A percentile compares a stretch with the other conserved stretches of the same genome.
Evolutionary conservation across 371 early-diverging fungal species (phyloP).

Genomic region (Rhizomucor miehei): DNA sequence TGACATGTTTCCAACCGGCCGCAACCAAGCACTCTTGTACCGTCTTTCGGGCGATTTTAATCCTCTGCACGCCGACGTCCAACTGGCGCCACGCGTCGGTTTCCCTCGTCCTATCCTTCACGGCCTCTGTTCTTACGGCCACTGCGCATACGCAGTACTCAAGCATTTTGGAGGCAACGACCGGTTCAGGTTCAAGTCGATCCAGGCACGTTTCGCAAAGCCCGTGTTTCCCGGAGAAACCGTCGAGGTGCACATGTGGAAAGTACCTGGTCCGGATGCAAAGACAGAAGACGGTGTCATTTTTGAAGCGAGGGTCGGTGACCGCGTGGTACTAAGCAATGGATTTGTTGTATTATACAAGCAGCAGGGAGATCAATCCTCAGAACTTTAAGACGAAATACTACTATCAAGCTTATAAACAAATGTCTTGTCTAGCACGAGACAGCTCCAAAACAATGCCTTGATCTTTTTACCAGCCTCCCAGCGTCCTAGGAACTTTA

Average conservation of each 20-base stretch:
- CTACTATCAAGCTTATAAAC: too few relatives aligned
- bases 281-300: slow-evolving; percentile 44
- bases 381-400: too few relatives aligned
- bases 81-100: slow-evolving; percentile 57
- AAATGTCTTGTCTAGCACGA: neutral
- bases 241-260: slow-evolving; percentile 64
- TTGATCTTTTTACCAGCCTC: slow-evolving; percentile 8
- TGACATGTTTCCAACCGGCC: slow-evolving; percentile 35
- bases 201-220: slow-evolving; percentile 63
- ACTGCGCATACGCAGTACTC: slow-evolving; percentile 54
- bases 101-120: slow-evolving; percentile 67
- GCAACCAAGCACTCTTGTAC: slow-evolving; percentile 62
- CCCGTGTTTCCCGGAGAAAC: slow-evolving; percentile 72
- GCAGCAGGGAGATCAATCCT: slow-evolving; percentile 1
- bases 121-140: slow-evolving; percentile 68
- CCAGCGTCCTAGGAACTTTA: slow-evolving; percentile 35
- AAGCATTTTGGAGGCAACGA: slow-evolving; percentile 53
- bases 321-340: slow-evolving; percentile 46
- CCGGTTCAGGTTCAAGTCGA: slow-evolving; percentile 50
- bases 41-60: slow-evolving; percentile 71
- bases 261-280: slow-evolving; percentile 33
- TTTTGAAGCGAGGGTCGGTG: slow-evolving; percentile 51
- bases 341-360: slow-evolving; percentile 47
- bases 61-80: slow-evolving; percentile 64
- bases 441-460: slow-evolving; percentile 13